A percentile compares a stretch with the other conserved stretches of the same genome.
These are phyloP conservation scores for Tetrahymena borealis DNA, from an alignment of 73 alveolate genomes.

Conservation along the genomic window DNA sequence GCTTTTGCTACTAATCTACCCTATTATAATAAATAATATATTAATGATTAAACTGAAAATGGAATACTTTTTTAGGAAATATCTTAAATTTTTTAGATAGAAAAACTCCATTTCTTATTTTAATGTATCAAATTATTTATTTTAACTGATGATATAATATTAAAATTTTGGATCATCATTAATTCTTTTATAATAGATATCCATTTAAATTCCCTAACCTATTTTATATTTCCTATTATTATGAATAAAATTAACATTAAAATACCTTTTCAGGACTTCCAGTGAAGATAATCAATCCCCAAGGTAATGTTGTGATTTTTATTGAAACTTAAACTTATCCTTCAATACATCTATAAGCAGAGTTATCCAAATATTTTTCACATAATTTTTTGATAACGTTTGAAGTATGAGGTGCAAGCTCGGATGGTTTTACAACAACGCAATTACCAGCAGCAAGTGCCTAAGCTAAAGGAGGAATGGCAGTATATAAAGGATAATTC, in stretches of 20 bases:
- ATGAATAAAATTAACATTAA: background rate
- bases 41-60: too few species aligned
- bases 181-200: too few species aligned
- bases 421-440: constrained; percentile 79
- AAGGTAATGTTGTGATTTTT: constrained; percentile 52
- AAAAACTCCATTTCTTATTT: too few species aligned
- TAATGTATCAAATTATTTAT: background rate
- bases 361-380: constrained; percentile 56
- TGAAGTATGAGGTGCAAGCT: constrained; percentile 74
- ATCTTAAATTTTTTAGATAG: too few species aligned
- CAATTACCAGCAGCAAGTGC: constrained; percentile 93
- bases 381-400: constrained; percentile 55
- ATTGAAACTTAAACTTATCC: constrained; percentile 82
- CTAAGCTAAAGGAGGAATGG: constrained; percentile 65
- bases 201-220: too few species aligned
- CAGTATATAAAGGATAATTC: constrained; percentile 76
- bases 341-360: constrained; percentile 45
- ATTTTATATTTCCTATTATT: too few species aligned
- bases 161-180: too few species aligned
- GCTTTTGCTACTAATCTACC: constrained; percentile 84
- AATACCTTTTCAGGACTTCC: constrained; percentile 71
- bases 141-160: too few species aligned
- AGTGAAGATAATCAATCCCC: constrained; percentile 81
- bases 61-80: too few species aligned
- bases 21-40: too few species aligned